phyloP scores from a whole-genome alignment of 202 grass and related monocot genomes.

The Zizania palustris region DNA sequence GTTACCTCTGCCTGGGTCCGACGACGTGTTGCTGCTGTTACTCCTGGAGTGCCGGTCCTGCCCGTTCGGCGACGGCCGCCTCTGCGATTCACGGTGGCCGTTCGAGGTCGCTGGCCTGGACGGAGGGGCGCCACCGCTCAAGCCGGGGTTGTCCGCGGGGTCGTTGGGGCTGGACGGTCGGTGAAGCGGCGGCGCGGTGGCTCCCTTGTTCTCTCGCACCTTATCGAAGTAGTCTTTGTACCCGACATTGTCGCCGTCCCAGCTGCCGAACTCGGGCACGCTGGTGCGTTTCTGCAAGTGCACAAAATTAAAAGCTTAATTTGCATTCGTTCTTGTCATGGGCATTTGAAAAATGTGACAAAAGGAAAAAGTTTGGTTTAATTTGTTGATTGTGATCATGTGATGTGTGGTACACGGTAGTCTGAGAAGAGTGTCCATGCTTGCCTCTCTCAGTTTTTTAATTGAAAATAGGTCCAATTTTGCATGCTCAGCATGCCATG shows the following conservation, averaged over 20 bases:
- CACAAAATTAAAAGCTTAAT: neutral
- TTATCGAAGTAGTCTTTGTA: constrained; percentile 73
- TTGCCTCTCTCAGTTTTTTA: too few species aligned
- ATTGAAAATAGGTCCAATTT: too few species aligned
- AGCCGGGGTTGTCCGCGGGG: constrained; percentile 39
- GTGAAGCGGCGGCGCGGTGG: constrained; percentile 53
- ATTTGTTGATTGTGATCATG: too few species aligned
- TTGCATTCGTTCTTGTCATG: too few species aligned
- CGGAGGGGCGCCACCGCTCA: neutral
- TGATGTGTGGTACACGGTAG: too few species aligned
- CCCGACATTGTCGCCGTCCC: constrained; percentile 64
- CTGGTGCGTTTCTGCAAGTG: constrained; percentile 50
- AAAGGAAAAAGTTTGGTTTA: too few species aligned
- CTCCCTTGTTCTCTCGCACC: constrained; percentile 61
- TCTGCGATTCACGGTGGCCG: constrained; percentile 9
- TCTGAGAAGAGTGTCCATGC: too few species aligned
- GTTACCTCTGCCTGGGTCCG: constrained; percentile 5
- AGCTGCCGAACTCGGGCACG: constrained; percentile 78
- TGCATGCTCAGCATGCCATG: too few species aligned
- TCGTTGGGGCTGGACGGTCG: constrained; percentile 61
- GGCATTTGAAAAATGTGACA: too few species aligned
- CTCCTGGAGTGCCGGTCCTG: constrained; percentile 34
- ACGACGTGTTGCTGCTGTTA: constrained; percentile 29
- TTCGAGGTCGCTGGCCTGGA: constrained; percentile 33
- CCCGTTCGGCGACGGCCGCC: neutral